Percentiles rank a stretch among this genome's conserved stretches.
phyloP scores from a whole-genome alignment of 176 grass and related monocot genomes.

The Oryza rufipogon region DNA sequence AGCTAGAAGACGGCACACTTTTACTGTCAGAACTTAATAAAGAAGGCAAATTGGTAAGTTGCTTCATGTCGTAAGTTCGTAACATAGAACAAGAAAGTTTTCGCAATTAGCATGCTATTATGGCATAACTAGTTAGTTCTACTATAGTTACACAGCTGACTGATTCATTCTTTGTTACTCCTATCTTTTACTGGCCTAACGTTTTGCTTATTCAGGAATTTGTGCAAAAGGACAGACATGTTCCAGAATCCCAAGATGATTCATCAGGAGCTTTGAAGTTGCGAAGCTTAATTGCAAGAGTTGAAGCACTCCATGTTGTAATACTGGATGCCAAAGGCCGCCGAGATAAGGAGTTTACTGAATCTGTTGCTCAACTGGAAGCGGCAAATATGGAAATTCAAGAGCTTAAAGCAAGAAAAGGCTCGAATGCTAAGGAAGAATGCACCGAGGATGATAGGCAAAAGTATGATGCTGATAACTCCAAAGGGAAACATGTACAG shows the following conservation, averaged over 20 bases:
- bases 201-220: slow-evolving; percentile 49
- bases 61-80: slow-evolving; percentile 1
- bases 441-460: slow-evolving; percentile 18
- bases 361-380: slow-evolving; percentile 38
- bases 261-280: slow-evolving; percentile 46
- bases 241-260: slow-evolving; percentile 14
- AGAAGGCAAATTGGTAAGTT: slow-evolving; percentile 50
- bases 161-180: not conserved
- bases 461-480: slow-evolving; percentile 42
- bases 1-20: slow-evolving; percentile 56
- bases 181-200: not conserved
- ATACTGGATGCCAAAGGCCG: slow-evolving; percentile 34
- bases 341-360: slow-evolving; percentile 47
- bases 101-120: not conserved
- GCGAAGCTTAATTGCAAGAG: slow-evolving; percentile 59
- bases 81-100: not conserved
- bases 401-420: slow-evolving; percentile 38
- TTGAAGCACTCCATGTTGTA: slow-evolving; percentile 53
- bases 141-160: not conserved
- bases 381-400: slow-evolving; percentile 38
- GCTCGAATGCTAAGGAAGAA: slow-evolving; percentile 13
- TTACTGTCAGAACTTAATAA: slow-evolving; percentile 53
- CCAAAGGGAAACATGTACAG: slow-evolving; percentile 48
- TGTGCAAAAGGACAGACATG: slow-evolving; percentile 11
- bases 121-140: slow-evolving; percentile 15